These are phyloP conservation scores for Draba incana DNA, from an alignment of 345 rosid genomes.

Conservation along the genomic window DNA sequence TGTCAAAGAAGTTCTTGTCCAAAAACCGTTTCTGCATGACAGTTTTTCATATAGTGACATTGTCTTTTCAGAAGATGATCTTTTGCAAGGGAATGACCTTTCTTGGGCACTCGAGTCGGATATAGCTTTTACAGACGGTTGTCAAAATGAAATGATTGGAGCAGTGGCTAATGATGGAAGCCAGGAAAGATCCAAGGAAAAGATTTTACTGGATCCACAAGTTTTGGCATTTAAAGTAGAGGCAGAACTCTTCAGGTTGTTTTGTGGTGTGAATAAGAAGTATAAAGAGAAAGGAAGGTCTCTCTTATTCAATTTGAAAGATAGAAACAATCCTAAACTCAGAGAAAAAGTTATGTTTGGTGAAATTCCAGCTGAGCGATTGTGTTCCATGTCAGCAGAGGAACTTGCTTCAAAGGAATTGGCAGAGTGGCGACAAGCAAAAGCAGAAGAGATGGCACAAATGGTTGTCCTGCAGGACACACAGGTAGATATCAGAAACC, in stretches of 20 bases:
- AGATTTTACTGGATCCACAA: slow-evolving; percentile 45
- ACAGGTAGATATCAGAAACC: slow-evolving; percentile 68
- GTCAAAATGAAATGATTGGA: slow-evolving; percentile 34
- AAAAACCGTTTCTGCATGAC: slow-evolving; percentile 48
- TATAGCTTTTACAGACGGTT: slow-evolving; percentile 39
- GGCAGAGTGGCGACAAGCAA: slow-evolving; percentile 91
- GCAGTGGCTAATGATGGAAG: slow-evolving; percentile 31
- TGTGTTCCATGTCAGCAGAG: slow-evolving; percentile 91
- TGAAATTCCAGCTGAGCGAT: slow-evolving; percentile 63
- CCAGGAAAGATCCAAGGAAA: slow-evolving; percentile 22
- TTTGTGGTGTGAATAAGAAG: slow-evolving; percentile 90
- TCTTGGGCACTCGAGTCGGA: slow-evolving; percentile 70
- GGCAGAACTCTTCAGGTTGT: slow-evolving; percentile 71
- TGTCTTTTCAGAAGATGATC: slow-evolving; percentile 73
- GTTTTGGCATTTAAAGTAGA: slow-evolving; percentile 68
- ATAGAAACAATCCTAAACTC: slow-evolving; percentile 83
- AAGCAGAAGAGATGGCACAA: slow-evolving; percentile 91
- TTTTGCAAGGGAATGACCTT: slow-evolving; percentile 84
- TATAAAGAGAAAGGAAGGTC: slow-evolving; percentile 93
- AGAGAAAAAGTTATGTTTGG: slow-evolving; percentile 79
- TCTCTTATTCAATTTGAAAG: slow-evolving; percentile 86
- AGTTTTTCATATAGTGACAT: slow-evolving; percentile 60
- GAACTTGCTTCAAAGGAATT: slow-evolving; percentile 97
- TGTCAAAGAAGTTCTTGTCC: slow-evolving; percentile 33
- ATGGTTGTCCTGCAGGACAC: slow-evolving; percentile 88